Evolutionary conservation across 2,329 filamentous ascomycete genomes (phyloP).

Genomic region (Sporothrix euskadiensis): DNA sequence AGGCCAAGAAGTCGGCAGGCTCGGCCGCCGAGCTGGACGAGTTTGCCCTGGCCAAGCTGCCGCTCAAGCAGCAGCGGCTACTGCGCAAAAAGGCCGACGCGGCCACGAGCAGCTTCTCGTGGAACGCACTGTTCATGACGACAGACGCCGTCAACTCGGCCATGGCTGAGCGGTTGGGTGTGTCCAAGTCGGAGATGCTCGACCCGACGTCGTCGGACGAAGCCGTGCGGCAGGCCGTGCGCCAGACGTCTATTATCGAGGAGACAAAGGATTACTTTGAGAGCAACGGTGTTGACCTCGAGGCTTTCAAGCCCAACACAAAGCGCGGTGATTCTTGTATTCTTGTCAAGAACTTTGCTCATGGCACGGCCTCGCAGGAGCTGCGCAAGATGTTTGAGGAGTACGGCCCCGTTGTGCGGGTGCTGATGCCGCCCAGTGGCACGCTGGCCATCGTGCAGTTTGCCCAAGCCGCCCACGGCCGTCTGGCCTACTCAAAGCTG

Average conservation of each 20-base stretch:
- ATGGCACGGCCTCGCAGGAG: conserved; percentile 76
- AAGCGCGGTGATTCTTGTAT: conserved; percentile 85
- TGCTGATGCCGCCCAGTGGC: conserved; percentile 89
- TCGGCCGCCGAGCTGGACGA: conserved; percentile 63
- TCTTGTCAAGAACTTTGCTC: conserved; percentile 92
- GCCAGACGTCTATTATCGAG: conserved; percentile 87
- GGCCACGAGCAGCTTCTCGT: conserved; percentile 79
- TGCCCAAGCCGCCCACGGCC: conserved; percentile 73
- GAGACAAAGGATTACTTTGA: conserved; percentile 92
- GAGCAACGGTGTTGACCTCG: conserved; percentile 83
- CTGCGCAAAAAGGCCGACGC: conserved; percentile 83
- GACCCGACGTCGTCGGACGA: conserved; percentile 96
- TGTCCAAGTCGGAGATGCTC: conserved; percentile 86
- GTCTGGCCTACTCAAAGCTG: conserved; percentile 78
- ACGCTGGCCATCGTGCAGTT: conserved; percentile 95
- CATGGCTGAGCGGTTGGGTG: conserved; percentile 79
- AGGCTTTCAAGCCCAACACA: conserved; percentile 77
- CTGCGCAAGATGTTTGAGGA: conserved; percentile 80
- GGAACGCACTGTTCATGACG: conserved; percentile 99
- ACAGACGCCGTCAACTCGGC: conserved; percentile 92
- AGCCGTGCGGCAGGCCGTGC: conserved; percentile 93
- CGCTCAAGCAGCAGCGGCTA: conserved; percentile 90
- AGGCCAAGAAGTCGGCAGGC: conserved; percentile 70
- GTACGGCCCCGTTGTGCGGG: conserved; percentile 75
- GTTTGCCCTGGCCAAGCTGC: conserved; percentile 84